These are phyloP conservation scores for Juglanconis sp. DNA, from an alignment of 2,329 filamentous ascomycete genomes.

Conservation along the genomic window DNA sequence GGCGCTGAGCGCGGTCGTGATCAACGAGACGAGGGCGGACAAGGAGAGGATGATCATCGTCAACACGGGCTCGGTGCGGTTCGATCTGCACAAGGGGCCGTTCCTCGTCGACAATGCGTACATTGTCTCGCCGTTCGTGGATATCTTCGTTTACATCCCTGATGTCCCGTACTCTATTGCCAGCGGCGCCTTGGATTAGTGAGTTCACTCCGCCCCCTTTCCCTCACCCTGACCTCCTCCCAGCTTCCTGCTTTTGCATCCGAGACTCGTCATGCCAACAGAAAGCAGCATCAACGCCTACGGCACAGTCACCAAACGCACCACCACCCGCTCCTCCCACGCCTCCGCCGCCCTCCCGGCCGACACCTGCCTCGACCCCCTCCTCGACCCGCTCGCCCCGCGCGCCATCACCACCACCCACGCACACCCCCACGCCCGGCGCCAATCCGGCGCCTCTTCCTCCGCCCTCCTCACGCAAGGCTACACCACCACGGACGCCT, in stretches of 20 bases:
- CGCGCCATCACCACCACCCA: conserved; percentile 20
- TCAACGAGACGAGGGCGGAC: conserved; percentile 48
- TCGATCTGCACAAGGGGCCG: conserved; percentile 60
- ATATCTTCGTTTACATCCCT: conserved; percentile 51
- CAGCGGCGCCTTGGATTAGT: conserved; percentile 29
- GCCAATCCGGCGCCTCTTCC: conserved; percentile 42
- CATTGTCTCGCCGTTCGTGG: conserved; percentile 54
- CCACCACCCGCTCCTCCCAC: conserved; percentile 24
- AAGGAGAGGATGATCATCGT: conserved; percentile 54
- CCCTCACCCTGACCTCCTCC: neutral
- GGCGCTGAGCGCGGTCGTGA: conserved; percentile 48
- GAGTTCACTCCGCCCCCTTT: conserved; percentile 3
- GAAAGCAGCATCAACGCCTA: conserved; percentile 39
- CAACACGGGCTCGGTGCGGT: conserved; percentile 60
- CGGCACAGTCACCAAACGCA: conserved; percentile 30
- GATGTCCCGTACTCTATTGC: conserved; percentile 49
- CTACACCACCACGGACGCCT: conserved; percentile 55
- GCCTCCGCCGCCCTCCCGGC: conserved; percentile 31
- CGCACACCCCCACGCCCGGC: conserved; percentile 29
- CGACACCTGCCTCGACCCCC: conserved; percentile 48
- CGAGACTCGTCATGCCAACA: neutral
- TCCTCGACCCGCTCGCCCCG: conserved; percentile 20
- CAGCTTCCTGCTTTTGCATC: neutral
- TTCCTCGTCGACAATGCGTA: conserved; percentile 54
- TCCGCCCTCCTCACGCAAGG: conserved; percentile 41